These are phyloP conservation scores for Cunninghamia lanceolata DNA, from an alignment of 75 land plant genomes.

Conservation along the genomic window DNA sequence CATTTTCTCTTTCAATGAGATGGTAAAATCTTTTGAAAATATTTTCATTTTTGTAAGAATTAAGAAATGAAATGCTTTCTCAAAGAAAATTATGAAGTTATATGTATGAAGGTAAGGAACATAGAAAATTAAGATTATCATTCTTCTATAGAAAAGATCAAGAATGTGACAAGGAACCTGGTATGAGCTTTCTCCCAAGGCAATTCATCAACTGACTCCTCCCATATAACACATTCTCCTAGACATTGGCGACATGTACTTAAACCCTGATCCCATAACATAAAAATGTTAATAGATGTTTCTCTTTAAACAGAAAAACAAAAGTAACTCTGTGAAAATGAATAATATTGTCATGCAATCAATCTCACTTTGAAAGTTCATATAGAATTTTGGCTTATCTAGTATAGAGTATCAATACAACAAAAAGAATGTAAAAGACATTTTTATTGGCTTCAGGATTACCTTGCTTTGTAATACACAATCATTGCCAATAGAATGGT, in stretches of 20 bases:
- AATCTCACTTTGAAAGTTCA: not conserved
- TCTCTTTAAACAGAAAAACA: not conserved
- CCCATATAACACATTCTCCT: slow-evolving; percentile 83
- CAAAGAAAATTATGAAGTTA: not conserved
- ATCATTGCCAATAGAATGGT: not conserved
- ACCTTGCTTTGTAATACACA: not conserved
- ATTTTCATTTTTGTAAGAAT: not conserved
- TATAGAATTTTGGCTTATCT: not conserved
- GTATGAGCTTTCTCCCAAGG: slow-evolving; percentile 84
- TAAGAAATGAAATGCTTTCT: not conserved
- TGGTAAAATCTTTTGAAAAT: not conserved
- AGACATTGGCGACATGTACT: slow-evolving; percentile 54
- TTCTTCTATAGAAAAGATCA: not conserved
- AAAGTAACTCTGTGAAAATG: not conserved
- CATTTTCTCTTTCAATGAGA: not conserved
- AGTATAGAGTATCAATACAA: not conserved
- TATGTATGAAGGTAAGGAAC: not conserved
- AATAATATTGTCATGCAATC: not conserved
- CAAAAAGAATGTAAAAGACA: not conserved
- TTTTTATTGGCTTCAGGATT: not conserved
- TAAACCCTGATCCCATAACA: slow-evolving; percentile 39
- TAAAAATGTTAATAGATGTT: not conserved
- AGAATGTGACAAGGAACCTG: slow-evolving; percentile 25
- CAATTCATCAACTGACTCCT: slow-evolving; percentile 64
- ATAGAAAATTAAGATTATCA: not conserved